Conservation (phyloP, 495 filamentous ascomycete genomes). For the Neohortaea acidophila region DNA sequence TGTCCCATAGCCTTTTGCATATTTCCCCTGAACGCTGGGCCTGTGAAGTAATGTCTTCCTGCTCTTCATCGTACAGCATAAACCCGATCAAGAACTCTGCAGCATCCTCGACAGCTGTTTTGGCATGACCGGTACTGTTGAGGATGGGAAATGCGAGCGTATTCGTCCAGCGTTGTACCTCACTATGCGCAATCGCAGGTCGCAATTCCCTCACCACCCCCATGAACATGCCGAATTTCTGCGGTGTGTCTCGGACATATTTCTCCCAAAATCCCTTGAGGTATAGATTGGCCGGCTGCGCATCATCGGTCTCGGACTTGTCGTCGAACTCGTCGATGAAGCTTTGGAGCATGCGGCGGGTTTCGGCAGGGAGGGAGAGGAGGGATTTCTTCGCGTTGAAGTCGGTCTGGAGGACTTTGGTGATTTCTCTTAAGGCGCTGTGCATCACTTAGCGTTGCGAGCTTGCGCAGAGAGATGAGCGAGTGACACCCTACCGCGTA, state of each 20-base stretch:
- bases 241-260: slow-evolving; percentile 35
- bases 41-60: slow-evolving; percentile 30
- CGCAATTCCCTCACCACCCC: slow-evolving; percentile 42
- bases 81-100: slow-evolving; percentile 41
- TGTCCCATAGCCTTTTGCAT: slow-evolving; percentile 38
- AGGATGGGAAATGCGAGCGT: slow-evolving; percentile 46
- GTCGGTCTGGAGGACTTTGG: slow-evolving; percentile 41
- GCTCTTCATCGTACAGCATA: slow-evolving; percentile 42
- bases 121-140: slow-evolving; percentile 40
- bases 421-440: slow-evolving; percentile 50
- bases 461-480: too few relatives aligned
- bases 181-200: slow-evolving; percentile 40
- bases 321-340: slow-evolving; percentile 46
- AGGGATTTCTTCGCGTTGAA: slow-evolving; percentile 31
- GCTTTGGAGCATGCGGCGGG: slow-evolving; percentile 39
- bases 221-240: slow-evolving; percentile 46
- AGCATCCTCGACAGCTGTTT: slow-evolving; percentile 42
- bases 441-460: too few relatives aligned
- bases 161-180: slow-evolving; percentile 49
- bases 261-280: slow-evolving; percentile 44
- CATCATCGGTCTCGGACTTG: slow-evolving; percentile 39
- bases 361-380: slow-evolving; percentile 47
- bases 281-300: slow-evolving; percentile 51
- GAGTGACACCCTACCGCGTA: too few relatives aligned
- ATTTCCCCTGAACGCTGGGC: slow-evolving; percentile 31